Base-by-base conservation (phyloP, 2,329 filamentous ascomycete genomes). In the Magnaporthiopsis incrustans region DNA sequence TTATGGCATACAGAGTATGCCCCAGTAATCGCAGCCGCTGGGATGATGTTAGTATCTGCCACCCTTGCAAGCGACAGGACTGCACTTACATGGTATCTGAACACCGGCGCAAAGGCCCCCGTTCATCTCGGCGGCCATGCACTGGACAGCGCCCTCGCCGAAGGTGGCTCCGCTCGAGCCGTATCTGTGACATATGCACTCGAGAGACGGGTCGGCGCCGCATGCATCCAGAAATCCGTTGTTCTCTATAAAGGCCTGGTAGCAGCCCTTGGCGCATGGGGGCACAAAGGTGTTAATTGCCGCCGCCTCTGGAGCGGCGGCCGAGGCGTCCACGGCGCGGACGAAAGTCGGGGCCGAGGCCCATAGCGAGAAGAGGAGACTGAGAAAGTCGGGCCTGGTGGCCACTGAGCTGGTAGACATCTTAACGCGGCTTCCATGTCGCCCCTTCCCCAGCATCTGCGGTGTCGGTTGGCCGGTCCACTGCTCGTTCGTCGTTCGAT, bases 91-190 rank as follows among this genome's bases (percentile, higher is more conserved):
- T 53, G 44, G 44, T 22, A 53, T 22, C n/a, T n/a, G 44, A 25
- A 11, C n/a, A 53, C 22, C 44, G 8, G 44, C 44, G n/a, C 44
- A 53, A 25, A 22, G 44, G 44, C 44, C 44, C 10, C 14, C 18
- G 18, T n/a, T 53, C 44, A 53, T 53, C 70, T 84, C 81, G 10
- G 83, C 83, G 11, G 83, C 77, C 44, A 90, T 81, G 73, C 89
- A 92, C 70, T 88, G 83, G 67, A 91, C 75, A 5, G 85, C 87
- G 14, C 82, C 89, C 75, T 92, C 89, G n/a, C 88, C 89, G 60
- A 91, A 70, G 1, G 89, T 91, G 69, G 86, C 88, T 12, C 86
- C 87, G 35, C 82, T 82, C 15, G 73, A 75, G 11, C 87, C 87
- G 44, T 78, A 78, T 65, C 80, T 79, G 53, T 81, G 80, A 73